Percentiles rank a stretch among this genome's conserved stretches.
Conservation (phyloP, 495 filamentous ascomycete species). For the Tuber microsphaerosporum region DNA sequence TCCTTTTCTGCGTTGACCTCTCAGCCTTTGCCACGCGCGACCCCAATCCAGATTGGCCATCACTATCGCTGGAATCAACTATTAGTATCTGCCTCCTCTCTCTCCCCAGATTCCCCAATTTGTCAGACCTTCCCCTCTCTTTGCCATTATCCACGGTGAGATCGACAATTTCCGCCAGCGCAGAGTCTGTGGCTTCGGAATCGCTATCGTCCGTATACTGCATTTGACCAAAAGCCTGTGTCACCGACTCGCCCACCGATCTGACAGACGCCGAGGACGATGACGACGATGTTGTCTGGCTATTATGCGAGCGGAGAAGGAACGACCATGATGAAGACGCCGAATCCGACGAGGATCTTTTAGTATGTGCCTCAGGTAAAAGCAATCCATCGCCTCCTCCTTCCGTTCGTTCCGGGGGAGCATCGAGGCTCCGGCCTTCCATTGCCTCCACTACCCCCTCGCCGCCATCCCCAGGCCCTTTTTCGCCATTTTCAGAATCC, state of each 20-base stretch:
- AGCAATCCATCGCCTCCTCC: not conserved
- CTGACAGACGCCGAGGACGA: not conserved
- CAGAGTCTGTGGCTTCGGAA: not conserved
- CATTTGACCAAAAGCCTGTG: conserved; percentile 2
- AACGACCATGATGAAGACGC: not conserved
- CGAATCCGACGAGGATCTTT: not conserved
- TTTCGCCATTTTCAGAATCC: not conserved
- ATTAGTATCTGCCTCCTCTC: not conserved
- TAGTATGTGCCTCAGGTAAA: not conserved
- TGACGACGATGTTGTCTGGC: not conserved
- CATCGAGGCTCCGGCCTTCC: not conserved
- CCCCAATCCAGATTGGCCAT: not conserved
- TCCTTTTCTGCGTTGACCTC: not conserved
- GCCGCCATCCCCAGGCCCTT: not conserved
- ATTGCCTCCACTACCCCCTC: not conserved
- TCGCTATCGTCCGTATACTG: not conserved
- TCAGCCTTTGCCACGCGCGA: not conserved
- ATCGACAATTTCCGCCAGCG: not conserved
- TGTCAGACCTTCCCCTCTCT: not conserved
- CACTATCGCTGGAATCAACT: not conserved
- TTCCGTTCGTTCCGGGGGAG: not conserved
- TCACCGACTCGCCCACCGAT: not conserved
- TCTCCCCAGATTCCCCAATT: not conserved
- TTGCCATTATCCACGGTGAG: not conserved
- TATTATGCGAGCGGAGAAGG: not conserved